Base-by-base conservation (phyloP, 2,329 filamentous ascomycete genomes). In the Clonostachys rhizophaga region DNA sequence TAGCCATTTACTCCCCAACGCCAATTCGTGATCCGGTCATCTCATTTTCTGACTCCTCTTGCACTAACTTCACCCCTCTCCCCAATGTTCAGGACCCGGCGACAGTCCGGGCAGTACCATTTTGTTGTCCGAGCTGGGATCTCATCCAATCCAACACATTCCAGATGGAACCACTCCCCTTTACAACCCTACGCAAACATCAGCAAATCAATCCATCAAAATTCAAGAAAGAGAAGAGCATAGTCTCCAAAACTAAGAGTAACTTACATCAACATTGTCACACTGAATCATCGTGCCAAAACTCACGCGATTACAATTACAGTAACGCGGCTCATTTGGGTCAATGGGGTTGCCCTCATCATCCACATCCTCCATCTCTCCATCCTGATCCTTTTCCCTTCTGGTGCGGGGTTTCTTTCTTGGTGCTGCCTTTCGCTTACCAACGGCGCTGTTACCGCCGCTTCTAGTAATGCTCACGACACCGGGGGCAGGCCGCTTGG, bases 201-300 rank as follows among this genome's bases (percentile, higher is more conserved):
- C 52, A 58, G 56, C 49, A 49, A 46, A 24, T 33, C 49, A 36
- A 52, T 30, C 24, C 24, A 30, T 30, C 24, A 30, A 30, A 30
- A 10, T 10, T 9, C 10, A 30, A 8, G 3, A 30, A 30, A 30
- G 24, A 30, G 24, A 30, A 10, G 24, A 30, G 4, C 4, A n/a
- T n/a, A 14, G 14, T n/a, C 36, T 39, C 14, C 4, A 18, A n/a
- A 5, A n/a, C 14, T n/a, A 39, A n/a, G 14, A n/a, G 13, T n/a
- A 24, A 70, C 82, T 79, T 70, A 88, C 85, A 66, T 89, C 84
- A 41, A 80, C 72, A 57, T 90, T 90, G 58, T 92, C 88, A 65
- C 89, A 94, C 50, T 82, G 80, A 61, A 94, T 89, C 89, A 94
- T 94, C 17, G 78, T 83, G 46, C 89, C 89, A 60, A 85, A 91